Conservation (phyloP, 2,329 filamentous ascomycete species). For the Fusarium protoensiforme region DNA sequence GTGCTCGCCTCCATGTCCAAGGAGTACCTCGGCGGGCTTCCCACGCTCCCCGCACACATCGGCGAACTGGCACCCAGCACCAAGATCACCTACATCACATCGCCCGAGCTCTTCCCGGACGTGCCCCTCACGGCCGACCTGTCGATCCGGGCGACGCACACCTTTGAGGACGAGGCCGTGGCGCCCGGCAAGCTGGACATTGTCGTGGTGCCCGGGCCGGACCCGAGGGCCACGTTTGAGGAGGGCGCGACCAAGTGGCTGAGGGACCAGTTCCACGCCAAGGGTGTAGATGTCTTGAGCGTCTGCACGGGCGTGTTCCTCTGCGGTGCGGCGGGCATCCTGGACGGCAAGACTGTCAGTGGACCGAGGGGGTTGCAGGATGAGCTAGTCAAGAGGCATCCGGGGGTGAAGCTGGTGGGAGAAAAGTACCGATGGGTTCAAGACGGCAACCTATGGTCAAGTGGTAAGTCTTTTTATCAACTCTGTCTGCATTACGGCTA, state of each 20-base stretch:
- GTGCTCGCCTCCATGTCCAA: constrained; percentile 59
- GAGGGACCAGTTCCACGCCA: constrained; percentile 50
- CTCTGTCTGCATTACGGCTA: background rate
- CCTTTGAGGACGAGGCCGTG: constrained; percentile 57
- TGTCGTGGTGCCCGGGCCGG: constrained; percentile 61
- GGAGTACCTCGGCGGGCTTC: constrained; percentile 54
- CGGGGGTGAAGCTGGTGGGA: constrained; percentile 55
- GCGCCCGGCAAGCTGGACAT: constrained; percentile 63
- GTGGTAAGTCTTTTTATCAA: constrained; percentile 53
- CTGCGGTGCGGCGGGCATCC: constrained; percentile 60
- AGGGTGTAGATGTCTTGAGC: constrained; percentile 59
- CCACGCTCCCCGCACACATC: constrained; percentile 50
- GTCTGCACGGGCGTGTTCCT: constrained; percentile 63
- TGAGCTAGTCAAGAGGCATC: constrained; percentile 51
- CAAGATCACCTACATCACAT: constrained; percentile 59
- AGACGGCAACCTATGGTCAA: constrained; percentile 66
- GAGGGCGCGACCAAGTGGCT: constrained; percentile 56
- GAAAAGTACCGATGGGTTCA: constrained; percentile 60
- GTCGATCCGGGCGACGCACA: constrained; percentile 54
- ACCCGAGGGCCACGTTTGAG: constrained; percentile 50
- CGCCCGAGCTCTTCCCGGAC: constrained; percentile 47
- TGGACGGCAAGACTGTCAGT: constrained; percentile 57
- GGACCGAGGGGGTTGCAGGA: constrained; percentile 59
- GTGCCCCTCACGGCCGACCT: constrained; percentile 56
- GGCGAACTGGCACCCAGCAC: constrained; percentile 55